Percentiles rank a stretch among this genome's conserved stretches.
Evolutionary conservation across 352 stramenopile species (phyloP).

Genomic region (Pythium brachiatum): DNA sequence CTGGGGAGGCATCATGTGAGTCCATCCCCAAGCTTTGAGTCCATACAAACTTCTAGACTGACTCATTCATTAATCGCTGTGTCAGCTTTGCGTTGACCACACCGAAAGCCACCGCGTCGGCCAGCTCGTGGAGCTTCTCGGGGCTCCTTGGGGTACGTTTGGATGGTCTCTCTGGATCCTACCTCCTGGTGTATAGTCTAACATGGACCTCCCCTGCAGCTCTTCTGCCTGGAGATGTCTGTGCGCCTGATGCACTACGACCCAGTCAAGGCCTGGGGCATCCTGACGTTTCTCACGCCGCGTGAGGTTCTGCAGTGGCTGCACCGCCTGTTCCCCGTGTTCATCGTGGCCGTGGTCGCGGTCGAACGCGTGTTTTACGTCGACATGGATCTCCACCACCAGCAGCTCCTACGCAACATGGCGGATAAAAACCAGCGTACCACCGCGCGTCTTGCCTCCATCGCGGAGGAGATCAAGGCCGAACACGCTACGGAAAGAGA

Average conservation of each 20-base stretch:
- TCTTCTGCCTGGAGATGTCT: slow-evolving; percentile 52
- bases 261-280: slow-evolving; percentile 33
- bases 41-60: not conserved
- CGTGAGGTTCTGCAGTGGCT: slow-evolving; percentile 57
- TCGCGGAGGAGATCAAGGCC: not conserved
- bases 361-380: slow-evolving; percentile 59
- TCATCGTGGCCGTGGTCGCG: slow-evolving; percentile 20
- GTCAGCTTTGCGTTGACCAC: slow-evolving; percentile 52
- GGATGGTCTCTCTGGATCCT: not conserved
- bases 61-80: not conserved
- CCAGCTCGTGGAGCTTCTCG: slow-evolving; percentile 48
- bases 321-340: slow-evolving; percentile 52
- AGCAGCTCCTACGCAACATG: slow-evolving; percentile 43
- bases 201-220: slow-evolving; percentile 34
- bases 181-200: not conserved
- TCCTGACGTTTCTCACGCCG: slow-evolving; percentile 51
- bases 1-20: slow-evolving; percentile 63
- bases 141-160: slow-evolving; percentile 42
- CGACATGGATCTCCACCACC: slow-evolving; percentile 58
- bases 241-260: slow-evolving; percentile 58
- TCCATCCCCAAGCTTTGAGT: not conserved
- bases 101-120: slow-evolving; percentile 34
- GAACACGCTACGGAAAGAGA: not conserved
- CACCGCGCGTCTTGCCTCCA: not conserved
- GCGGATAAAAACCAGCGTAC: slow-evolving; percentile 6